Evolutionary conservation across 768 basidiomycete species (phyloP), one percentile per base, ranked within the genome.

Genomic region (Serendipita sp.): DNA sequence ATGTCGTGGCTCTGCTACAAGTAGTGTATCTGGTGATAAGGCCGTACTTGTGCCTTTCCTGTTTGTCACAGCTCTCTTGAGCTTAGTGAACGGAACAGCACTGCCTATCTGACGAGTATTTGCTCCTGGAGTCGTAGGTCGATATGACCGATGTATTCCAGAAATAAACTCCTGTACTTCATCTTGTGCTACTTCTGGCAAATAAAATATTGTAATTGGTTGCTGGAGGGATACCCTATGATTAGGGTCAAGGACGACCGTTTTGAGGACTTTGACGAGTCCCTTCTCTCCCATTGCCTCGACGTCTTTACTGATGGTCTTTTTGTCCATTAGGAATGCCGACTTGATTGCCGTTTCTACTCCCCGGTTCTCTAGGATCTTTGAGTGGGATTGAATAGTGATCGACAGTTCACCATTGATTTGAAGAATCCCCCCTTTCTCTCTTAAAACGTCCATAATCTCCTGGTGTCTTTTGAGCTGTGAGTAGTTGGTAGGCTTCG

Each of bases 401-500:
- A 60, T n/a, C 24, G 56, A 30, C 8, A 60, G 24, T 24, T 78
- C 78, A 60, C 79, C 76, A 65, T 83, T 81, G 11, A 81, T 76
- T 68, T 86, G 85, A 51, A 80, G 74, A 46, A 91, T 81, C 0
- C 90, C 91, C 4, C 86, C 86, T 63, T 80, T 74, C 28, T 76
- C 78, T 65, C 83, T 79, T n/a, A 92, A 73, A 24, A 88, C 79
- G 35, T 81, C 83, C 64, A 84, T 71, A 56, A 92, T 72, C 72
- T 93, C 91, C 66, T 87, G 89, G 75, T 92, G 89, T 24, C 91
- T 82, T 2, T 88, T 83, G 46, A 89, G 75, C 65, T 86, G 80
- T 15, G 90, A 88, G 30, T 92, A 81, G 68, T 92, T 93, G 13
- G 56, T 60, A 35, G 56, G 24, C 35, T 38, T 30, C 32, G 56